These are phyloP conservation scores for Asparagopsis taxiformis DNA, from an alignment of 31 red algal genomes.

Conservation along the genomic window DNA sequence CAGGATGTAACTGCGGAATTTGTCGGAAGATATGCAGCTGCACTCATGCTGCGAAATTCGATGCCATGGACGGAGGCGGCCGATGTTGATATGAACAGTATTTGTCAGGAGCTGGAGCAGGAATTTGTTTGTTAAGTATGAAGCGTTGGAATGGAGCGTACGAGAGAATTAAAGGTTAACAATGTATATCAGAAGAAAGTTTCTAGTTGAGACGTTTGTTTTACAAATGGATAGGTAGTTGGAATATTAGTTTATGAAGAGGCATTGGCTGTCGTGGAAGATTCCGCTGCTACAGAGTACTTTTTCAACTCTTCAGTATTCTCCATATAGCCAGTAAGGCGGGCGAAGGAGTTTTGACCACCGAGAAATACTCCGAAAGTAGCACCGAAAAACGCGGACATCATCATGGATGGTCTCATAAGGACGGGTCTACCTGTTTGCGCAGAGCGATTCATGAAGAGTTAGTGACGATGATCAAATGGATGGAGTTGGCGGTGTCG, in stretches of 20 bases:
- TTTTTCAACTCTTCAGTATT: constrained; percentile 34
- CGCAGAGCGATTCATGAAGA: background rate
- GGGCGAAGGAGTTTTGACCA: constrained; percentile 48
- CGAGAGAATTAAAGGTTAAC: background rate
- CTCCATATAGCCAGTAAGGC: constrained; percentile 59
- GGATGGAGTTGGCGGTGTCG: too few relatives aligned
- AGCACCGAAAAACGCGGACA: constrained; percentile 37
- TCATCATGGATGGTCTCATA: constrained; percentile 72
- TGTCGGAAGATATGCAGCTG: constrained; percentile 61
- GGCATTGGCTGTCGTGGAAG: too few relatives aligned
- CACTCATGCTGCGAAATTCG: constrained; percentile 42
- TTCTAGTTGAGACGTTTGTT: too few relatives aligned
- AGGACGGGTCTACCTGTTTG: constrained; percentile 53
- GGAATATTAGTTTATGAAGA: constrained; percentile 1
- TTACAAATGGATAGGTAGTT: background rate
- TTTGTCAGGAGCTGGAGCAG: constrained; percentile 56
- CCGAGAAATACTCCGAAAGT: constrained; percentile 52
- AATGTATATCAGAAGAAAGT: too few relatives aligned
- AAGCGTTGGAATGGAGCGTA: background rate
- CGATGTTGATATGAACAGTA: constrained; percentile 26
- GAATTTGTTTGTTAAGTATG: constrained; percentile 42
- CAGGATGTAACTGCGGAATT: constrained; percentile 33
- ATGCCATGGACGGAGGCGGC: constrained; percentile 61
- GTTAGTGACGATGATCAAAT: too few relatives aligned
- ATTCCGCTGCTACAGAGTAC: background rate